Evolutionary conservation across 1,284 basidiomycete species (phyloP).

Genomic region (Malassezia slooffiae): DNA sequence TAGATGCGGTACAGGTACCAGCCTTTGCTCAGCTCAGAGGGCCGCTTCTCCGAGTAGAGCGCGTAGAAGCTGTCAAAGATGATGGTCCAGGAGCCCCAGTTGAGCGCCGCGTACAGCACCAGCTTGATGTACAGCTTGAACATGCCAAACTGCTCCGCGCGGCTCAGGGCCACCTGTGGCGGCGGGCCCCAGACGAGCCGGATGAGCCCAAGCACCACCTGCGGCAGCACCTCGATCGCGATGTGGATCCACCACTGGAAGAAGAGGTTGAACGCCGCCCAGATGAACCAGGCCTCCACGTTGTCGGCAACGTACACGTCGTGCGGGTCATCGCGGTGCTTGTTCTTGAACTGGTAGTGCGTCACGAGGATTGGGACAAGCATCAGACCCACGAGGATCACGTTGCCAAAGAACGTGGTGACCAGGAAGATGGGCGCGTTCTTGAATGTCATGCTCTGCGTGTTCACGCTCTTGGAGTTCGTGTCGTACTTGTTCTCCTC

Average conservation of each 20-base stretch:
- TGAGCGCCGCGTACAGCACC: conserved; percentile 34
- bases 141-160: conserved; percentile 35
- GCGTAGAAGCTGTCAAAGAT: conserved; percentile 36
- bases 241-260: conserved; percentile 41
- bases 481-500: conserved; percentile 26
- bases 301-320: conserved; percentile 35
- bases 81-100: conserved; percentile 42
- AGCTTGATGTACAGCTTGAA: conserved; percentile 38
- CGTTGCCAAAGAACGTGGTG: conserved; percentile 37
- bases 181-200: conserved; percentile 33
- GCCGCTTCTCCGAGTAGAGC: conserved; percentile 22
- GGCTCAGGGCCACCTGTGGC: conserved; percentile 23
- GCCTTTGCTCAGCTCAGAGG: conserved; percentile 21
- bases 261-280: conserved; percentile 42
- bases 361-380: conserved; percentile 35
- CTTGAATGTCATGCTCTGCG: conserved; percentile 26
- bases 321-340: conserved; percentile 16
- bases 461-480: conserved; percentile 23
- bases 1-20: conserved; percentile 37
- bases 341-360: conserved; percentile 30
- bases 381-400: conserved; percentile 29
- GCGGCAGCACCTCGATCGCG: conserved; percentile 35
- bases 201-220: conserved; percentile 22
- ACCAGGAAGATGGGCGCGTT: conserved; percentile 30
- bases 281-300: conserved; percentile 41